Conservation (phyloP, 2,329 filamentous ascomycete genomes). For the Talaromyces funiculosus region DNA sequence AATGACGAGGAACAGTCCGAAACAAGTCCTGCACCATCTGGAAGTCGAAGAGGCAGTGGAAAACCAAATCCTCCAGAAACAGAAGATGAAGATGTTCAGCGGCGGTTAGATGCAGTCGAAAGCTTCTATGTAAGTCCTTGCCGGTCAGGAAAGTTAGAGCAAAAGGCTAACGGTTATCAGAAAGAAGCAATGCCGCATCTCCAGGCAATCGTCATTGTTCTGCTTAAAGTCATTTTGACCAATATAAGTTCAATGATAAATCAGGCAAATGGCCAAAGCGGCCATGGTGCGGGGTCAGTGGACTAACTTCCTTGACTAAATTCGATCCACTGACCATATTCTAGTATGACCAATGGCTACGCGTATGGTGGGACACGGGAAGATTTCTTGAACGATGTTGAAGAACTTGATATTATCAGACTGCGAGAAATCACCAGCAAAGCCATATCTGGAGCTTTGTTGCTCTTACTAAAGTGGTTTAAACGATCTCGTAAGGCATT, state of each 20-base stretch:
- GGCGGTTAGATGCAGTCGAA: slow-evolving; percentile 68
- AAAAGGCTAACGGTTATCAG: slow-evolving; percentile 38
- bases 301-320: not conserved
- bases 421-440: slow-evolving; percentile 84
- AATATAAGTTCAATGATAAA: slow-evolving; percentile 83
- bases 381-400: slow-evolving; percentile 43
- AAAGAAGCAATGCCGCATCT: slow-evolving; percentile 72
- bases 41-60: slow-evolving; percentile 18
- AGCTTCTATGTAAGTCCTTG: slow-evolving; percentile 68
- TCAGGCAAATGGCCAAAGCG: slow-evolving; percentile 44
- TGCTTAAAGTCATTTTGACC: slow-evolving; percentile 79
- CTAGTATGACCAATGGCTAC: slow-evolving; percentile 23
- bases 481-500: slow-evolving; percentile 80
- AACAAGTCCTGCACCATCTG: slow-evolving; percentile 20
- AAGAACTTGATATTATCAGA: slow-evolving; percentile 76
- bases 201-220: slow-evolving; percentile 87
- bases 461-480: slow-evolving; percentile 93
- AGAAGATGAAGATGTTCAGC: slow-evolving; percentile 35
- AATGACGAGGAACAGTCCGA: slow-evolving; percentile 41
- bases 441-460: slow-evolving; percentile 79
- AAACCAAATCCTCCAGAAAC: slow-evolving; percentile 24
- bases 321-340: slow-evolving; percentile 20
- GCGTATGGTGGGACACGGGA: slow-evolving; percentile 21
- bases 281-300: slow-evolving; percentile 40
- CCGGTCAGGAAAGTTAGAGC: not conserved